These are phyloP conservation scores for Chlorella variabilis DNA, from an alignment of 163 green algal genomes.

Conservation along the genomic window DNA sequence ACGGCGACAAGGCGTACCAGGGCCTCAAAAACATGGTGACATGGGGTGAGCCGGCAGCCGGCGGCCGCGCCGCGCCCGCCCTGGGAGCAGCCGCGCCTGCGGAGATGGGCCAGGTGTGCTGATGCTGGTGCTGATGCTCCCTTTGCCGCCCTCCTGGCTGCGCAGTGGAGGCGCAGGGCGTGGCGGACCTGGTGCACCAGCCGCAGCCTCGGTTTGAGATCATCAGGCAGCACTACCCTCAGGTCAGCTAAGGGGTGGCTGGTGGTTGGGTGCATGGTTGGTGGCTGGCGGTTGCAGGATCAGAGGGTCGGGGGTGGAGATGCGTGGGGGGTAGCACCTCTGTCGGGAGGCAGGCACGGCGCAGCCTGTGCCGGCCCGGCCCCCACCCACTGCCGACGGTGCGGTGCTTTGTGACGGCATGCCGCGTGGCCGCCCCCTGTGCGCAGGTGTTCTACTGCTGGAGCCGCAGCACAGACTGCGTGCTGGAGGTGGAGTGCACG, in stretches of 20 bases:
- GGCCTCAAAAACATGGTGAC: constrained; percentile 15
- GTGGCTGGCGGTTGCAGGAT: neutral
- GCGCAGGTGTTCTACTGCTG: constrained; percentile 33
- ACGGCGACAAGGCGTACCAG: constrained; percentile 6
- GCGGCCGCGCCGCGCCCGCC: neutral
- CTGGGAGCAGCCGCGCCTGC: too few relatives aligned
- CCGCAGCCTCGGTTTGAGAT: constrained; percentile 29
- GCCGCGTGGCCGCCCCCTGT: too few relatives aligned
- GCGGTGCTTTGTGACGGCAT: too few relatives aligned
- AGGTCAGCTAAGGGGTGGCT: neutral
- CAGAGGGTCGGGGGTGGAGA: neutral
- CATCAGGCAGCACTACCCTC: constrained; percentile 35
- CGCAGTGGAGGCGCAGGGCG: constrained; percentile 21
- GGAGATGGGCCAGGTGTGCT: too few relatives aligned
- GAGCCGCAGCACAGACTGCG: neutral
- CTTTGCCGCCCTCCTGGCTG: neutral
- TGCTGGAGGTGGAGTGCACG: constrained; percentile 41
- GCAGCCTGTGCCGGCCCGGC: too few relatives aligned
- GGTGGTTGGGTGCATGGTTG: neutral
- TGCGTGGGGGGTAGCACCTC: too few relatives aligned
- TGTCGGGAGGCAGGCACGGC: too few relatives aligned
- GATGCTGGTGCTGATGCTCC: too few relatives aligned
- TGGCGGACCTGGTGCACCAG: constrained; percentile 11
- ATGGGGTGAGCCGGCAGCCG: neutral
- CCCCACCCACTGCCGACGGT: too few relatives aligned